Base-by-base conservation (phyloP, 2,329 filamentous ascomycete species). In the Pseudocercospora fuligena region DNA sequence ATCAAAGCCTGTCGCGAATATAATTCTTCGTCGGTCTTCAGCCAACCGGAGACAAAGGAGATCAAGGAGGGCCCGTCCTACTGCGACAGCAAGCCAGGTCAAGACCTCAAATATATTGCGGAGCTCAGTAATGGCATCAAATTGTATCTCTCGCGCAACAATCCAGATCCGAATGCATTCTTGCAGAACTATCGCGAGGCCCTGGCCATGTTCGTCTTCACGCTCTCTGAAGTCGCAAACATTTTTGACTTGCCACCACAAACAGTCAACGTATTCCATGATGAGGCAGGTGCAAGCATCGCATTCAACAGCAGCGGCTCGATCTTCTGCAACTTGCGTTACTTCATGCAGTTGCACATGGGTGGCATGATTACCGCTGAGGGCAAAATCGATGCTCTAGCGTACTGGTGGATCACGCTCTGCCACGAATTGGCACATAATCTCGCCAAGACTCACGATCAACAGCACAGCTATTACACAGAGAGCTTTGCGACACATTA, bases 401-500 rank as follows among this genome's bases (percentile, higher is more conserved):
- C 90, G 0, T 97, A 94, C 84, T 98, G 94, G 94, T 97, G 91
- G 88, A 91, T 97, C 70, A 93, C 95, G n/a, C 79, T 97, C 68
- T 96, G 93, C 69, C 95, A 99, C 78, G 96, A 99, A 81, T 81
- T 99, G 78, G 94, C 95, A 65, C 95, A 99, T 80, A 99, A 99
- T 77, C 81, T 99, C 63, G 92, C 97, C 8, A 81, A 82, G 43
- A 86, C 88, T 69, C 94, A 98, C 78, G 90, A 90, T 74, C 84
- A 91, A 16, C 87, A 91, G 62, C 93, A 97, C 79, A 92, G 89
- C 74, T 97, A 90, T 76, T 97, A 95, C 76, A 94, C 90, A 81
- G 91, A 94, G 80, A 90, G 89, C 16, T 92, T 94, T 73, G 88
- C 93, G 61, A 87, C 91, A 67, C 87, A 92, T 74, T 94, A 93